Evolutionary conservation across 2,329 filamentous ascomycete species (phyloP).

Genomic region (Penicillium sclerotiorum): DNA sequence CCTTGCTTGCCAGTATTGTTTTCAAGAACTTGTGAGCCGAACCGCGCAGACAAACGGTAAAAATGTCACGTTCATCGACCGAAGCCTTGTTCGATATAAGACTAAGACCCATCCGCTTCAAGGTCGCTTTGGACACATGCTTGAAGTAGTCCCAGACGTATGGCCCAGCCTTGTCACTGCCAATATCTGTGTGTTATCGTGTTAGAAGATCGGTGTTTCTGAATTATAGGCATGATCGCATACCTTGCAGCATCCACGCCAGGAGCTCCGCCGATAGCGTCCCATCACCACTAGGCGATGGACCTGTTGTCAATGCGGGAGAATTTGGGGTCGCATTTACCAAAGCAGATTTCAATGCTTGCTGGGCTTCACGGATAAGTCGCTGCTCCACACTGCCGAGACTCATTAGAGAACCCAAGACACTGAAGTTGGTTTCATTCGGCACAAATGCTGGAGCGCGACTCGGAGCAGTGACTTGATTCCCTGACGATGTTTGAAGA

Average conservation of each 20-base stretch:
- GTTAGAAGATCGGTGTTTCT: not conserved
- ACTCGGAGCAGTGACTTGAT: too few relatives aligned
- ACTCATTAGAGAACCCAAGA: too few relatives aligned
- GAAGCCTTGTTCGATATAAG: constrained; percentile 14
- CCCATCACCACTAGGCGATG: not conserved
- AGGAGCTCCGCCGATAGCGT: constrained; percentile 20
- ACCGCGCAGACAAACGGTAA: constrained; percentile 23
- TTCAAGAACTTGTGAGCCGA: constrained; percentile 26
- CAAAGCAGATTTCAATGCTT: not conserved
- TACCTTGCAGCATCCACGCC: constrained; percentile 28
- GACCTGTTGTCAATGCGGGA: not conserved
- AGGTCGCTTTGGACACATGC: constrained; percentile 16
- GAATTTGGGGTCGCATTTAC: not conserved
- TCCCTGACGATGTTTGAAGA: too few relatives aligned
- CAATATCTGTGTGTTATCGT: constrained; percentile 15
- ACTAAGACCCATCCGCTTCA: constrained; percentile 24
- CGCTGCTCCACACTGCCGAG: not conserved
- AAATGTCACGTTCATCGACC: constrained; percentile 11
- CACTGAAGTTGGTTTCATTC: not conserved
- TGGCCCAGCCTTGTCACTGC: constrained; percentile 15
- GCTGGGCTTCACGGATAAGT: constrained; percentile 7
- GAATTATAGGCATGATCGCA: not conserved
- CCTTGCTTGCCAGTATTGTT: constrained; percentile 7
- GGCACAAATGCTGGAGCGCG: too few relatives aligned
- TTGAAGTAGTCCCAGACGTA: constrained; percentile 25